phyloP scores from a whole-genome alignment of 2,329 filamentous ascomycete genomes.

The Dothideomycetes sp. region DNA sequence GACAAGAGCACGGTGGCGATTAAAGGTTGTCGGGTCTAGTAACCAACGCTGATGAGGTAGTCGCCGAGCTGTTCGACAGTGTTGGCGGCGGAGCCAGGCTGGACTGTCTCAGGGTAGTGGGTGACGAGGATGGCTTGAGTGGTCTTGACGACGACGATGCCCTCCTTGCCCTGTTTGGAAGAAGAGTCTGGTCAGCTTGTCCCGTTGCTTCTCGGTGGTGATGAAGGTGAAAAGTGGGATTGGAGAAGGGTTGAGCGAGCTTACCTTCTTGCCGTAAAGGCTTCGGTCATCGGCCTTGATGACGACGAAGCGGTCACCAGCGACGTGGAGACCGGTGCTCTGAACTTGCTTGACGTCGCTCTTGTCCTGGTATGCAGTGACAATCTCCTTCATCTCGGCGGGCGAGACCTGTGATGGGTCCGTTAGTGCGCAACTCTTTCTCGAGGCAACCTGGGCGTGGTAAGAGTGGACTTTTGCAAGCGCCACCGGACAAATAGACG shows the following conservation, averaged over 20 bases:
- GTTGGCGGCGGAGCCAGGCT: constrained; percentile 64
- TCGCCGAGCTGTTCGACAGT: constrained; percentile 77
- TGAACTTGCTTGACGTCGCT: constrained; percentile 54
- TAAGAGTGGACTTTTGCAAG: no score
- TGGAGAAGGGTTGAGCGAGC: not conserved
- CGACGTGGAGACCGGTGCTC: constrained; percentile 63
- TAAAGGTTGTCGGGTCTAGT: constrained; percentile 44
- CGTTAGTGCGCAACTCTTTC: no score
- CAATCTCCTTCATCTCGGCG: constrained; percentile 44
- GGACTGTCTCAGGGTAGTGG: constrained; percentile 66
- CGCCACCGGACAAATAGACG: no score
- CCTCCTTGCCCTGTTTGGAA: constrained; percentile 69
- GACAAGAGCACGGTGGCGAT: not conserved
- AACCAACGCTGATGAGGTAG: constrained; percentile 70
- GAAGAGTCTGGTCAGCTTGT: no score
- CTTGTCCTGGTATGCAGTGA: constrained; percentile 41
- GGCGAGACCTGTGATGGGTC: constrained; percentile 38
- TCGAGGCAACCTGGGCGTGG: no score
- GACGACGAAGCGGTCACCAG: constrained; percentile 66
- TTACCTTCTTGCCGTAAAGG: constrained; percentile 78
- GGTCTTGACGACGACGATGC: constrained; percentile 76
- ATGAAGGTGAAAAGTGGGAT: not conserved
- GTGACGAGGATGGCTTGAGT: constrained; percentile 78
- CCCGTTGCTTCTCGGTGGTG: no score
- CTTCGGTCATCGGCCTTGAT: constrained; percentile 65